phyloP scores from a whole-genome alignment of 805 yeast genomes.

The Pichia nakasei region DNA sequence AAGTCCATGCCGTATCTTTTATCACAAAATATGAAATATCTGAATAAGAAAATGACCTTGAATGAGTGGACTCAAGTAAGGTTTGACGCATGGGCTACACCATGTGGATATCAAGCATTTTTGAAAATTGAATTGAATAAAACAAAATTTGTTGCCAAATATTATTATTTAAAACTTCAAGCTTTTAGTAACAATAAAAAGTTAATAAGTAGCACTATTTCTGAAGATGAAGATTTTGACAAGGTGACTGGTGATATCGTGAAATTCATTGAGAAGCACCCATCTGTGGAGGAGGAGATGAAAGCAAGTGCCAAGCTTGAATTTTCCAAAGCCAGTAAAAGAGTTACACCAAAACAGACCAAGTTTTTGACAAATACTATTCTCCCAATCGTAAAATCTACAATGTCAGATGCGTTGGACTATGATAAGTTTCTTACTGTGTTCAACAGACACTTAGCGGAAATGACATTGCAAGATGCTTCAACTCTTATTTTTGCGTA shows the following conservation, averaged over 20 bases:
- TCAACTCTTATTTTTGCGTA: not conserved
- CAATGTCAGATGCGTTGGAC: slow-evolving; percentile 16
- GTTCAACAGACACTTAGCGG: not conserved
- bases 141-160: not conserved
- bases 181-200: not conserved
- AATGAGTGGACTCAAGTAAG: slow-evolving; percentile 11
- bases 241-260: not conserved
- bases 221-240: slow-evolving; percentile 1
- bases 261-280: slow-evolving; percentile 1
- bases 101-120: slow-evolving; percentile 1
- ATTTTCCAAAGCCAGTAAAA: not conserved
- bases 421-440: slow-evolving; percentile 10
- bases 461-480: not conserved
- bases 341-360: slow-evolving; percentile 1
- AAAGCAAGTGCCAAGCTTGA: not conserved
- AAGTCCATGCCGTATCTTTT: slow-evolving; percentile 8
- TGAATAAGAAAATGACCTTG: not conserved
- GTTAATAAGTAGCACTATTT: not conserved
- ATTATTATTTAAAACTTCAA: not conserved
- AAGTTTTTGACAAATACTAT: slow-evolving; percentile 11
- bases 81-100: slow-evolving; percentile 8
- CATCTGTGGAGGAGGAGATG: not conserved
- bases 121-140: slow-evolving; percentile 8
- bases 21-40: slow-evolving; percentile 8
- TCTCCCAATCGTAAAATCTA: slow-evolving; percentile 13